Evolutionary conservation across 495 filamentous ascomycete genomes (phyloP), one percentile per base, ranked within the genome.

Genomic region (Talaromyces ruber): DNA sequence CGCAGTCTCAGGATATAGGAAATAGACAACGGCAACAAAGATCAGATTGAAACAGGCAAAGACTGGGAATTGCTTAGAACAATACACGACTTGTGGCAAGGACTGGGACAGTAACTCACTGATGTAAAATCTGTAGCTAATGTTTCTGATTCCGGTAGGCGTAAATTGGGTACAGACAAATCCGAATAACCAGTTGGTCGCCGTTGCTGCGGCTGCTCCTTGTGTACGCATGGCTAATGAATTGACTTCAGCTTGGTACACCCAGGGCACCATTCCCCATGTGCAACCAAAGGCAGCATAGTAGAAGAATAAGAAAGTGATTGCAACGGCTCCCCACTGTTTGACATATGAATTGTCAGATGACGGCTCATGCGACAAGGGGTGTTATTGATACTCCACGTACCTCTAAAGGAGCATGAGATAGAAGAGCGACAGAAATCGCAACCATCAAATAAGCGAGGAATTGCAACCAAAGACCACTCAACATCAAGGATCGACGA

Each of bases 401-500:
- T 34, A 34, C 30, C 30, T 34, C 9, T 6, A 34, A 34, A 34
- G 30, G 30, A 11, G 30, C 30, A 34, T 34, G 30, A 12, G 30
- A 34, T 34, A 34, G 30, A 34, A 34, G 63, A 77, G 7, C 72
- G 66, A 18, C 83, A 63, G 22, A 79, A 64, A 67, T 60, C 3
- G 65, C 65, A 1, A 67, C 65, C 65, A 65, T 65, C 37, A 67
- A 52, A 51, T 67, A 67, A 16, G 65, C 65, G 18, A 67, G 58
- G 24, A 51, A 64, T 47, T 67, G 63, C 1, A 67, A 32, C 29
- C 55, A 62, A 68, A 57, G 72, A 83, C 89, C 88, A 34, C 77
- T 71, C 63, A 78, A 66, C 32, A 88, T 86, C 34, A 89, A 70
- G 58, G 84, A 82, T 2, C 87, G 78, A 2, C 87, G 81, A 26